Conservation (phyloP, 2,329 filamentous ascomycete genomes). For the Epichloe sp. region DNA sequence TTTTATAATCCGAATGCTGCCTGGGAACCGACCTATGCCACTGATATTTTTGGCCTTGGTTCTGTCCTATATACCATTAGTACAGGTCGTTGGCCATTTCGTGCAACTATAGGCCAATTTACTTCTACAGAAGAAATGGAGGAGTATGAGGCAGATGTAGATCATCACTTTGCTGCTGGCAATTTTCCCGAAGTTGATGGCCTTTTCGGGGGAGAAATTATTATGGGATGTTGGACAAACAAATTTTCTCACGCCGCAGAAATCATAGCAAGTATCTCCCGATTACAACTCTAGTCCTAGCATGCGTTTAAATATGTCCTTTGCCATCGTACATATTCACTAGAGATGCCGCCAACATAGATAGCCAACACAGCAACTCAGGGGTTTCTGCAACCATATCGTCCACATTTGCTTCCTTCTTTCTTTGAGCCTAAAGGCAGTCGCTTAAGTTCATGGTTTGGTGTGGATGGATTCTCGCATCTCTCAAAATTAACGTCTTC, state of each 20-base stretch:
- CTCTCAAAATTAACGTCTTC: too few relatives aligned
- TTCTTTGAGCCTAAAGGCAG: neutral
- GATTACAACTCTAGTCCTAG: neutral
- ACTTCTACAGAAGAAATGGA: neutral
- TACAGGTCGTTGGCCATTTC: neutral
- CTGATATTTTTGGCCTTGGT: neutral
- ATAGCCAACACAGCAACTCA: neutral
- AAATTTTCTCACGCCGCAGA: neutral
- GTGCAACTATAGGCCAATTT: neutral
- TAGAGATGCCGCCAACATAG: too few relatives aligned
- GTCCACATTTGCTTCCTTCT: constrained; percentile 1
- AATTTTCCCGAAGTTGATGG: neutral
- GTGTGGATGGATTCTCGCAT: too few relatives aligned
- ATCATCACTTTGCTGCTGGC: neutral
- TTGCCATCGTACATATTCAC: too few relatives aligned
- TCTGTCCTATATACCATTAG: neutral
- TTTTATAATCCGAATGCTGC: neutral
- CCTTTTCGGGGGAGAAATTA: constrained; percentile 3
- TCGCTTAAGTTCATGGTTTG: neutral
- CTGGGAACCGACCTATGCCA: neutral
- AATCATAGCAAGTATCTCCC: neutral
- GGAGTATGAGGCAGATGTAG: neutral
- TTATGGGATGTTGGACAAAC: constrained; percentile 5
- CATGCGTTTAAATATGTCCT: neutral
- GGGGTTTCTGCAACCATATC: constrained; percentile 1